A percentile compares a stretch with the other conserved stretches of the same genome.
phyloP scores from a whole-genome alignment of 2,329 filamentous ascomycete species.

The Botryotinia globosa region DNA sequence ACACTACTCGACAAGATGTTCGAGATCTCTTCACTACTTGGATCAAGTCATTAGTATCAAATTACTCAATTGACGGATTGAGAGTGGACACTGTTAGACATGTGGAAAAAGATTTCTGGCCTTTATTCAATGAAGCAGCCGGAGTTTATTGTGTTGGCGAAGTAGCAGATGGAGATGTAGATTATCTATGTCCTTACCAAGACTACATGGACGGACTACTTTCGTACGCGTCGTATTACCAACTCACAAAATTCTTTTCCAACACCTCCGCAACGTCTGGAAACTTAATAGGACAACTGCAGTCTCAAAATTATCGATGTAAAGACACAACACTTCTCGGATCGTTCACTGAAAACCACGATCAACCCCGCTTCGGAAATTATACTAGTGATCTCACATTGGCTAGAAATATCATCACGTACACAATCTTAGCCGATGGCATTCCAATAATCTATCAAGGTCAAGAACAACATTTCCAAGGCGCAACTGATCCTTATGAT shows the following conservation, averaged over 20 bases:
- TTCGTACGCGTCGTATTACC: conserved; percentile 22
- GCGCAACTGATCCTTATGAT: conserved; percentile 41
- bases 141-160: conserved; percentile 62
- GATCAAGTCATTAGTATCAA: conserved; percentile 31
- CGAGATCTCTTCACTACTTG: conserved; percentile 29
- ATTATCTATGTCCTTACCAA: conserved; percentile 55
- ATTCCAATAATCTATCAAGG: conserved; percentile 53
- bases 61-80: conserved; percentile 46
- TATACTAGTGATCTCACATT: conserved; percentile 25
- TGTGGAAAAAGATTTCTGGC: conserved; percentile 52
- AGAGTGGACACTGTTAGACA: conserved; percentile 50
- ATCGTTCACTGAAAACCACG: conserved; percentile 44
- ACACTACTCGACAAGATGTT: conserved; percentile 33
- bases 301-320: conserved; percentile 22
- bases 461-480: conserved; percentile 50
- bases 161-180: conserved; percentile 53
- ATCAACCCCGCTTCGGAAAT: conserved; percentile 42
- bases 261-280: conserved; percentile 18
- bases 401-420: conserved; percentile 48
- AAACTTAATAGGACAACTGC: conserved; percentile 21
- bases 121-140: conserved; percentile 48
- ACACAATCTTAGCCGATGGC: conserved; percentile 48
- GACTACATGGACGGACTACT: conserved; percentile 54
- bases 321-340: conserved; percentile 40
- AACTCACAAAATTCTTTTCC: conserved; percentile 24